A percentile compares a stretch with the other conserved stretches of the same genome.
Conservation (phyloP, 352 stramenopile genomes). For the Phytophthora kernoviae region DNA sequence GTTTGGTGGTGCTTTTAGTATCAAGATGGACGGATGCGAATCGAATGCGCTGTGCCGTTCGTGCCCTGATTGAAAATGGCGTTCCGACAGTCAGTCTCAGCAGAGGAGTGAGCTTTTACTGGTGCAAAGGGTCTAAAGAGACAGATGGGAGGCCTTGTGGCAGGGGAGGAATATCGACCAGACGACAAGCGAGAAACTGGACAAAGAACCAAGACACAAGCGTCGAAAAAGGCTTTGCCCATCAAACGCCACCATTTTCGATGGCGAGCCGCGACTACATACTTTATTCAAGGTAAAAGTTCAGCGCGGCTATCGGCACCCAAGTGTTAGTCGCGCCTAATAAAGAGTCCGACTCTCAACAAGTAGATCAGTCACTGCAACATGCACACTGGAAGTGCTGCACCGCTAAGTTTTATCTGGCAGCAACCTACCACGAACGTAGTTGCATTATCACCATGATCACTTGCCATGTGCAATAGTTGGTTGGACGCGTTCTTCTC, state of each 20-base stretch:
- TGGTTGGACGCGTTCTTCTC: not conserved
- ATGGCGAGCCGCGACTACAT: not conserved
- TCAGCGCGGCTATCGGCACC: no score
- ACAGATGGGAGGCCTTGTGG: slow-evolving; percentile 6
- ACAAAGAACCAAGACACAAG: not conserved
- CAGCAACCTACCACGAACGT: no score
- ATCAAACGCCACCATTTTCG: slow-evolving; percentile 17
- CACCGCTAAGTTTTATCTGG: no score
- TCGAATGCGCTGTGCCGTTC: slow-evolving; percentile 1
- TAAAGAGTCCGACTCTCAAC: not conserved
- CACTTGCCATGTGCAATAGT: not conserved
- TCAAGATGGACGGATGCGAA: slow-evolving; percentile 16
- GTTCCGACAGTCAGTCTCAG: slow-evolving; percentile 3
- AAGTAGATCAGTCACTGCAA: not conserved
- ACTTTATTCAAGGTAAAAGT: no score
- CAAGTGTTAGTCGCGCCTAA: slow-evolving; percentile 1
- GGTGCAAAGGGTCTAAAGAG: slow-evolving; percentile 4
- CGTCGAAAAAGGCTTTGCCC: slow-evolving; percentile 11
- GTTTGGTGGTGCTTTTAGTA: slow-evolving; percentile 15
- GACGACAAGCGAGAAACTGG: slow-evolving; percentile 6
- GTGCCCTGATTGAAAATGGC: slow-evolving; percentile 33
- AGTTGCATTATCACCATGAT: no score
- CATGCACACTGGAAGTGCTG: no score
- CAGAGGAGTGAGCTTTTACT: slow-evolving; percentile 20
- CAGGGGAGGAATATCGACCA: not conserved